Percentiles rank a stretch among this genome's conserved stretches.
phyloP scores from a whole-genome alignment of 2,329 filamentous ascomycete species.

The Simplicillium aogashimaense region DNA sequence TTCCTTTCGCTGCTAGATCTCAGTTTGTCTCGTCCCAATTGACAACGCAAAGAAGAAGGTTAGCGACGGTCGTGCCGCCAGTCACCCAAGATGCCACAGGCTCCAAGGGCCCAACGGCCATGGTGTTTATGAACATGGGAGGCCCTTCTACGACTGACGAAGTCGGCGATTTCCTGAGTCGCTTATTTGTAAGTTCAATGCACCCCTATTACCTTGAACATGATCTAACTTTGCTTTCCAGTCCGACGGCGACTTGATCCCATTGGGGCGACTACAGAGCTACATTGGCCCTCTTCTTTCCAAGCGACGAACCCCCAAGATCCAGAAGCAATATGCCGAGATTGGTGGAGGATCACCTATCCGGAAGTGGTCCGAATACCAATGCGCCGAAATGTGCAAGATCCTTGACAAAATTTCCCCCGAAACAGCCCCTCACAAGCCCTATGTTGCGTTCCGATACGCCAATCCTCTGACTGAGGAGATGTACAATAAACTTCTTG shows the following conservation, averaged over 20 bases:
- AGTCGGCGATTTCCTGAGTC: slow-evolving; percentile 80
- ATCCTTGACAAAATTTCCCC: slow-evolving; percentile 84
- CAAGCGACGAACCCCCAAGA: slow-evolving; percentile 83
- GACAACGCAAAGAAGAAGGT: slow-evolving; percentile 18
- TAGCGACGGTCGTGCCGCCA: slow-evolving; percentile 48
- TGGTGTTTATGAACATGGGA: slow-evolving; percentile 99
- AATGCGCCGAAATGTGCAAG: slow-evolving; percentile 94
- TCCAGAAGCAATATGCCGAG: slow-evolving; percentile 86
- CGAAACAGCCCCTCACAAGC: slow-evolving; percentile 90
- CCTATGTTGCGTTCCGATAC: slow-evolving; percentile 95
- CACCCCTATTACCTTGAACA: slow-evolving; percentile 7
- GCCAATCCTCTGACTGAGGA: slow-evolving; percentile 88
- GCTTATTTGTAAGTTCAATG: slow-evolving; percentile 66
- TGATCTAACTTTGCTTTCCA: slow-evolving; percentile 22
- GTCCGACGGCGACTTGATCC: slow-evolving; percentile 91
- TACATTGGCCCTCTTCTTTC: slow-evolving; percentile 88
- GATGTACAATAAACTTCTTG: slow-evolving; percentile 74
- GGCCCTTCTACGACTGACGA: slow-evolving; percentile 82
- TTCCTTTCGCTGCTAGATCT: slow-evolving; percentile 10
- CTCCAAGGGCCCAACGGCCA: slow-evolving; percentile 78
- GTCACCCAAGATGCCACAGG: slow-evolving; percentile 68
- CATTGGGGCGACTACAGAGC: slow-evolving; percentile 81
- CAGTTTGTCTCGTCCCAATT: slow-evolving; percentile 17
- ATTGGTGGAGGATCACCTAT: slow-evolving; percentile 98
- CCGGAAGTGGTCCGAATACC: slow-evolving; percentile 94